Evolutionary conservation across 2,329 filamentous ascomycete genomes (phyloP), one percentile per base, ranked within the genome.

Genomic region (Simplicillium aogashimaense): DNA sequence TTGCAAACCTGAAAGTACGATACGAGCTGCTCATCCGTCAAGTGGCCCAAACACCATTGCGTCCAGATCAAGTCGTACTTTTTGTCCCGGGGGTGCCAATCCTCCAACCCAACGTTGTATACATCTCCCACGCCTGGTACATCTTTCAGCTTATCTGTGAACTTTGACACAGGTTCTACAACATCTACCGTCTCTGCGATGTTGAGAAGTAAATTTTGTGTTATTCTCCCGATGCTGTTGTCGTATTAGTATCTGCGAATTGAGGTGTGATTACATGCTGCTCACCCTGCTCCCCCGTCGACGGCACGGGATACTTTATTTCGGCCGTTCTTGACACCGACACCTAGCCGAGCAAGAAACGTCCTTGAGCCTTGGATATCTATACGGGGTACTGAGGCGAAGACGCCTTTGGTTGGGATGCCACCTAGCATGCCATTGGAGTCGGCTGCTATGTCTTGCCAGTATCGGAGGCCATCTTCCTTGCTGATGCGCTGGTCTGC

Each of bases 21-120:
- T 1, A 83, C 66, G 4, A 95, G 56, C 56, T 94, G 78, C 7
- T 60, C 61, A 55, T 95, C 87, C 1, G 76, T 87, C 40, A 95
- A 65, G 58, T 95, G 83, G 17, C 86, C 83, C 7, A 90, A 61
- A 59, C 88, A 95, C 88, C 89, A 95, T 60, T 95, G 89, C 39
- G 76, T 82, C 86, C 86, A 95, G 45, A 95, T 78, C 35, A 95
- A 59, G 55, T 89, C 83, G 59, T 32, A 32, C 37, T 62, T 57
- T 8, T 60, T 51, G 9, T 54, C 65, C 2, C 60, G 50, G 0
- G 52, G 66, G 10, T 50, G 43, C 86, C 86, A 94, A 20, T 74
- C 70, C 58, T 94, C 82, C 1, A 94, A 64, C 0, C 86, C 86
- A 2, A 81, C 62, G 48, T 83, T 86, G 61, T 77, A 82, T 14